Evolutionary conservation across 176 grass and related monocot species (phyloP).

Genomic region (Hyparrhenia diplandra): DNA sequence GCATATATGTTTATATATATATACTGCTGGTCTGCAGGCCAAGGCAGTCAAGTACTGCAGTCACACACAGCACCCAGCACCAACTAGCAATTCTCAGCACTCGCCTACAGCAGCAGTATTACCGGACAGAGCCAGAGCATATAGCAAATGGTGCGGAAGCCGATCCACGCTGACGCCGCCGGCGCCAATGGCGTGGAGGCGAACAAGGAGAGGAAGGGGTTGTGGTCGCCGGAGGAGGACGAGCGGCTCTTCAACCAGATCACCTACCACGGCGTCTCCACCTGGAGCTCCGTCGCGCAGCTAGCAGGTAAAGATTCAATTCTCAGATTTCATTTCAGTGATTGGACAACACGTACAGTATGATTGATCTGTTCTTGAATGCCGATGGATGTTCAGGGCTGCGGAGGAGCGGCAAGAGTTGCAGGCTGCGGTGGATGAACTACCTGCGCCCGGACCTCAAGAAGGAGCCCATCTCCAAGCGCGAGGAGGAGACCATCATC

Average conservation of each 20-base stretch:
- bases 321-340: not conserved
- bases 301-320: slow-evolving; percentile 27
- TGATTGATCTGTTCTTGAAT: not conserved
- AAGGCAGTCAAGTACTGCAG: not conserved
- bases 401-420: slow-evolving; percentile 80
- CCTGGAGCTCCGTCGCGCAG: slow-evolving; percentile 60
- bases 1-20: not conserved
- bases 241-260: slow-evolving; percentile 46
- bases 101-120: not conserved
- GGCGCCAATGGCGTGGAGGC: not conserved
- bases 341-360: not conserved
- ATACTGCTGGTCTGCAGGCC: not conserved
- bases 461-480: slow-evolving; percentile 62
- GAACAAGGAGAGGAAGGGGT: slow-evolving; percentile 42
- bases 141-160: slow-evolving; percentile 33
- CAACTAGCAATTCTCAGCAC: not conserved
- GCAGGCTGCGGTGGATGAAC: slow-evolving; percentile 93
- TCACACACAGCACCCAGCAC: not conserved
- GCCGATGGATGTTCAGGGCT: not conserved
- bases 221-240: slow-evolving; percentile 68
- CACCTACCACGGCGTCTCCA: slow-evolving; percentile 47
- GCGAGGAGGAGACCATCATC: slow-evolving; percentile 47
- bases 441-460: slow-evolving; percentile 93
- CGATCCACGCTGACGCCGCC: not conserved
- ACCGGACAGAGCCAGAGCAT: not conserved